Evolutionary conservation across 805 yeast species (phyloP), one percentile per base, ranked within the genome.

Genomic region (Naumovozyma dairenensis): DNA sequence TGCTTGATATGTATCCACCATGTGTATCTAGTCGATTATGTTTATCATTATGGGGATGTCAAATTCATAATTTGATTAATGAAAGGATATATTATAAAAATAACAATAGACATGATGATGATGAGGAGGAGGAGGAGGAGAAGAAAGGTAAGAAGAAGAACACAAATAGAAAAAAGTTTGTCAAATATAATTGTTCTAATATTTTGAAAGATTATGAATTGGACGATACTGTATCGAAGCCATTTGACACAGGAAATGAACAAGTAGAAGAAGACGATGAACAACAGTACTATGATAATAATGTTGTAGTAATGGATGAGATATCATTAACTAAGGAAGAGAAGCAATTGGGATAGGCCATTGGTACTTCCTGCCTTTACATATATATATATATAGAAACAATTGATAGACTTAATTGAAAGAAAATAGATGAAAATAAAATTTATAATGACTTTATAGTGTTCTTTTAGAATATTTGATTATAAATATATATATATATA

Each of bases 1-100:
- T 89, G 43, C 59, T 92, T 36, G 51, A 63, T 36, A 67, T 79
- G 47, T 77, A 65, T 49, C 97, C 98, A 1, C 96, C 95, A 3
- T 97, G 92, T 51, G 68, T 80, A 3, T 65, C 74, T 6, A 69
- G 80, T 16, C 67, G 95, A 37, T 74, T 76, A 40, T 71, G 74
- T 3, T 97, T 98, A 1, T 85, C 95, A 0, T 62, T 83, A 43
- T 92, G 98, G 98, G 98, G 98, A 1, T 92, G 98, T 53, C 80
- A 80, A 49, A 66, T 87, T 4, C 97, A 87, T 60, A 87, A 89
- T 55, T 69, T 76, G 49, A 96, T 87, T 22, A 89, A 89, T 56
- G 72, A 72, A 34, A 63, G 79, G 33, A 65, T 87, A 5, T n/a
- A n/a, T n/a, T n/a, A n/a, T n/a, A n/a, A n/a, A n/a, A n/a, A n/a